Percentiles rank a stretch among this genome's conserved stretches.
phyloP scores from a whole-genome alignment of 371 early-diverging fungal species.

The Rhizopus sp. region DNA sequence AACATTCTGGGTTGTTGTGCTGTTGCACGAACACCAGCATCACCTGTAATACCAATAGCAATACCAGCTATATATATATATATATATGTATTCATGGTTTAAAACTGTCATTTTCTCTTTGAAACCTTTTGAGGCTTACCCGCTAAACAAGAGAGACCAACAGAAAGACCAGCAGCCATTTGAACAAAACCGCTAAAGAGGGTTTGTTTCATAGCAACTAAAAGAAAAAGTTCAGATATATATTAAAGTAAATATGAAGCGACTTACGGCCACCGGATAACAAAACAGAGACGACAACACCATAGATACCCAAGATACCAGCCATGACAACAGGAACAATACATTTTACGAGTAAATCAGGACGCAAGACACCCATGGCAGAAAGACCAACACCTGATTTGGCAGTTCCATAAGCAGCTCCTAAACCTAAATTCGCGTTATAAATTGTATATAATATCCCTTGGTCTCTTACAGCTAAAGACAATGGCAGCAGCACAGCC shows the following conservation, averaged over 20 bases:
- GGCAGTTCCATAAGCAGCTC: conserved; percentile 97
- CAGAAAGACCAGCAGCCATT: conserved; percentile 88
- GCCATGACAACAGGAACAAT: conserved; percentile 97
- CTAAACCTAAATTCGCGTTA: conserved; percentile 57
- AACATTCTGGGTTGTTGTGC: conserved; percentile 91
- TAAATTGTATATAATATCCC: not conserved
- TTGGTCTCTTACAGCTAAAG: conserved; percentile 83
- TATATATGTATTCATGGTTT: not conserved
- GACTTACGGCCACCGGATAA: conserved; percentile 79
- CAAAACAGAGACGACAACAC: conserved; percentile 88
- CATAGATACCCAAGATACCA: conserved; percentile 96
- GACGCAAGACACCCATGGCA: conserved; percentile 91
- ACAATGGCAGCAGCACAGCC: conserved; percentile 94
- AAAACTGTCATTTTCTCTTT: not conserved
- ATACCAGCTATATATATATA: conserved; percentile 85
- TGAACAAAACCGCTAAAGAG: conserved; percentile 82
- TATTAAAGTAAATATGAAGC: not conserved
- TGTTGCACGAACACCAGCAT: conserved; percentile 87
- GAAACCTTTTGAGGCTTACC: not conserved
- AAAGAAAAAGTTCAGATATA: not conserved
- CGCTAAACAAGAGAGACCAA: conserved; percentile 89
- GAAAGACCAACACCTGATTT: conserved; percentile 95
- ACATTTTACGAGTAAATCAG: conserved; percentile 88
- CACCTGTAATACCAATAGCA: conserved; percentile 95
- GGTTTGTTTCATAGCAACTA: conserved; percentile 51